Conservation (phyloP, 2,329 filamentous ascomycete species). For the Claviceps paspali region DNA sequence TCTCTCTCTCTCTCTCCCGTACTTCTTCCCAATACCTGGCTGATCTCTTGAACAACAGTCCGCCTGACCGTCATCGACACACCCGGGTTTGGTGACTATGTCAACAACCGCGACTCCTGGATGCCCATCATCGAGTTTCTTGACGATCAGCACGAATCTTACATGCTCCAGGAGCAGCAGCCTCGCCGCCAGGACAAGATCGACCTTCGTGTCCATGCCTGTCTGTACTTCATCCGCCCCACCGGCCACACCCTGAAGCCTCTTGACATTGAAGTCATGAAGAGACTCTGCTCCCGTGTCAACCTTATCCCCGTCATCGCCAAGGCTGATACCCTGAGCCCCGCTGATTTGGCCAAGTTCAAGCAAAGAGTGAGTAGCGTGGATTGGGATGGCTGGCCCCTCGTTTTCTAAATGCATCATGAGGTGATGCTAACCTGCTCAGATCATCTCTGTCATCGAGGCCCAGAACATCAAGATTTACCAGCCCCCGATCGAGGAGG, state of each 20-base stretch:
- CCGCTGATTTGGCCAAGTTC: slow-evolving; percentile 78
- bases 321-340: slow-evolving; percentile 96
- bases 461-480: slow-evolving; percentile 99
- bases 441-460: slow-evolving; percentile 93
- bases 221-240: slow-evolving; percentile 97
- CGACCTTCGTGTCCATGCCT: slow-evolving; percentile 94
- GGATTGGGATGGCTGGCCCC: not conserved
- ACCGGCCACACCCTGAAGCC: slow-evolving; percentile 98
- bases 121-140: slow-evolving; percentile 99
- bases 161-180: slow-evolving; percentile 99
- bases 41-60: slow-evolving; percentile 39
- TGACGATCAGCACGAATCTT: slow-evolving; percentile 99
- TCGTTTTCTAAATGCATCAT: not conserved
- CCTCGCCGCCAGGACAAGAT: slow-evolving; percentile 97
- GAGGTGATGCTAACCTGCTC: slow-evolving; percentile 8
- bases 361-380: slow-evolving; percentile 66
- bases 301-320: slow-evolving; percentile 97
- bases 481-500: slow-evolving; percentile 92
- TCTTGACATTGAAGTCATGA: slow-evolving; percentile 99
- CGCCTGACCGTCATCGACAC: slow-evolving; percentile 98
- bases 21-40: too few relatives aligned
- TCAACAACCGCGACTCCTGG: slow-evolving; percentile 99
- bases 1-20: too few relatives aligned
- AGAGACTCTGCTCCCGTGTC: slow-evolving; percentile 92
- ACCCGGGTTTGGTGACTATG: slow-evolving; percentile 97